Evolutionary conservation across 208 protist genomes (phyloP), one percentile per base, ranked within the genome.

Genomic region (Acanthamoeba triangularis): DNA sequence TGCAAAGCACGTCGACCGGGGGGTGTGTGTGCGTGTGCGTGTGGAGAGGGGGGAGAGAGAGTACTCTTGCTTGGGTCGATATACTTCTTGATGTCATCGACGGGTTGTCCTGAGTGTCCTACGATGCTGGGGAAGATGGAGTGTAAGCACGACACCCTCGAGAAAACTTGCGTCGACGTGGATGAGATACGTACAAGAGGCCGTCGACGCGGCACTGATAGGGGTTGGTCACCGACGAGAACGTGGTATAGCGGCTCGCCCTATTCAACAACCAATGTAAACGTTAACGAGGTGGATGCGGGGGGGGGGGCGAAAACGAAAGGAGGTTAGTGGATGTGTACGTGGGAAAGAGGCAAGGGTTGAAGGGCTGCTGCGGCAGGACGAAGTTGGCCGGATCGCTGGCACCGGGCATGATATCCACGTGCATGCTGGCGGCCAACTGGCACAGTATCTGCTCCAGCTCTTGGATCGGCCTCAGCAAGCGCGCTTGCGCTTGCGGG

Each of bases 361-460:
- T 96, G n/a, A 97, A 91, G 30, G 97, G 96, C 90, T 97, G 76
- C 84, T 97, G 96, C 23, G 97, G 97, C 20, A 96, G 44, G 44
- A 90, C 84, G 13, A 90, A 72, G 56, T 96, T 97, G 28, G 95
- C 78, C 33, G 97, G 96, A 49, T 97, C 97, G 18, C n/a, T 95
- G 20, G 56, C 28, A 35, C 97, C 97, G 8, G 97, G 96, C 84
- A 97, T 97, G 28, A 97, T 30, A 23, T 96, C 95, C 3, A 97
- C 96, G 10, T 82, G 92, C 14, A 97, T 44, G 20, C 76, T 67
- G n/a, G 93, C 33, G 49, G 69, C 76, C 16, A 97, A 14, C 56
- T 96, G 90, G 44, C 33, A 59, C 28, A 96, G 13, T 25, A 85
- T 11, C 41, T 37, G 35, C 49, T 96, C 96, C 13, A 96, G 85